phyloP scores from a whole-genome alignment of 208 protist genomes.

The Crithidia acanthocephali region DNA sequence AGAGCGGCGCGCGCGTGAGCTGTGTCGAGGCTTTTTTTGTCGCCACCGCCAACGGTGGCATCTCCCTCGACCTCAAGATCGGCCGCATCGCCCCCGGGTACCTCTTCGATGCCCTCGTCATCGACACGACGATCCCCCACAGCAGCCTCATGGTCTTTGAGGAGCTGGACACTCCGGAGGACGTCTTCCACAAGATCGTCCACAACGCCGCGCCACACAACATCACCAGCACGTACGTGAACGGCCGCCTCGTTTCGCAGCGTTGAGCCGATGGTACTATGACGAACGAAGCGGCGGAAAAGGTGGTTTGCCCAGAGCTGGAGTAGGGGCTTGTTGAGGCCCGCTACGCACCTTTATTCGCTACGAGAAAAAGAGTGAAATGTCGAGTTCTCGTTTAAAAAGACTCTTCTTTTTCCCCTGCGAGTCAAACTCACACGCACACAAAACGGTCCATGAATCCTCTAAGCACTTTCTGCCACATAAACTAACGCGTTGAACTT shows the following conservation, averaged over 20 bases:
- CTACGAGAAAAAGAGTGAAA: too few species aligned
- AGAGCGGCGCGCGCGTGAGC: conserved; percentile 35
- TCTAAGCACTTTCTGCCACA: too few species aligned
- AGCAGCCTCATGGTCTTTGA: conserved; percentile 66
- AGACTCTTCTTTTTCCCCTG: too few species aligned
- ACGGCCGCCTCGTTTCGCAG: conserved; percentile 59
- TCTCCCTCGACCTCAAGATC: conserved; percentile 85
- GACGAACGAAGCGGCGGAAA: background rate
- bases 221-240: conserved; percentile 68
- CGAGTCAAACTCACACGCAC: too few species aligned
- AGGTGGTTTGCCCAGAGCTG: too few species aligned
- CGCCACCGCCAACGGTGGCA: conserved; percentile 88
- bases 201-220: conserved; percentile 65
- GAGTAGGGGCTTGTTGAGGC: too few species aligned
- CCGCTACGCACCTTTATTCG: too few species aligned
- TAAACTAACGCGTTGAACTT: background rate
- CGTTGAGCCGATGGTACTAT: background rate
- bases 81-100: conserved; percentile 89
- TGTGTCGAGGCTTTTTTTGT: conserved; percentile 86
- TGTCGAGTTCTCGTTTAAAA: too few species aligned
- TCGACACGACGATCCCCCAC: conserved; percentile 63
- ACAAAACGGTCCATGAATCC: too few species aligned
- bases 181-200: conserved; percentile 86
- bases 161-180: conserved; percentile 51
- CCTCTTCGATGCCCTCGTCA: conserved; percentile 87